Evolutionary conservation across 2,329 filamentous ascomycete species (phyloP).

Genomic region (Paecilomyces sp.): DNA sequence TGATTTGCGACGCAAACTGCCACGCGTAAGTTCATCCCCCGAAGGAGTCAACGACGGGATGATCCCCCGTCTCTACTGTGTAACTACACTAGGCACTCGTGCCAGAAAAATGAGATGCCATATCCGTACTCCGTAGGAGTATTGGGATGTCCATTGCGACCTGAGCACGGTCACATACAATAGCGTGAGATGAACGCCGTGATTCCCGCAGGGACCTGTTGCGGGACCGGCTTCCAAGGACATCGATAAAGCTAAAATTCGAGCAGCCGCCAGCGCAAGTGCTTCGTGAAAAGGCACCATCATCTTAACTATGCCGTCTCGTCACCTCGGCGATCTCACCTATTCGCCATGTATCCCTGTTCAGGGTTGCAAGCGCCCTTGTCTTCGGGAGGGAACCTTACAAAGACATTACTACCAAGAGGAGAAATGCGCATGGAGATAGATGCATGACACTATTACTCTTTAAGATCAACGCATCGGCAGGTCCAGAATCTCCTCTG

Average conservation of each 20-base stretch:
- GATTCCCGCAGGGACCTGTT: background rate
- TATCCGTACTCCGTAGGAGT: background rate
- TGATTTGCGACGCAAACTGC: background rate
- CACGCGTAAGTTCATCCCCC: background rate
- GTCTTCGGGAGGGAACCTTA: background rate
- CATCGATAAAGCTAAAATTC: background rate
- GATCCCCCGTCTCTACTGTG: background rate
- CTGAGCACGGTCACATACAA: background rate
- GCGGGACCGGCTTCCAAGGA: background rate
- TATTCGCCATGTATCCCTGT: background rate
- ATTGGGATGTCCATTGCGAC: background rate
- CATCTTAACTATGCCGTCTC: background rate
- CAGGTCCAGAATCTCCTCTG: background rate
- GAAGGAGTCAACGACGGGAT: background rate
- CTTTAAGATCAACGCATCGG: background rate
- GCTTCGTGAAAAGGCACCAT: background rate
- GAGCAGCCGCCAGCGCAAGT: background rate
- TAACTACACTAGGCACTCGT: background rate
- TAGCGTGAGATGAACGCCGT: background rate
- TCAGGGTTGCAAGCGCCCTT: background rate
- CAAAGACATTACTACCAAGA: background rate
- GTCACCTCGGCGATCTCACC: background rate
- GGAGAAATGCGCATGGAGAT: background rate
- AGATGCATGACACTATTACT: background rate
- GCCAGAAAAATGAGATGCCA: background rate